A percentile compares a stretch with the other conserved stretches of the same genome.
phyloP scores from a whole-genome alignment of 2,329 filamentous ascomycete species.

The Dactylella cylindrospora region DNA sequence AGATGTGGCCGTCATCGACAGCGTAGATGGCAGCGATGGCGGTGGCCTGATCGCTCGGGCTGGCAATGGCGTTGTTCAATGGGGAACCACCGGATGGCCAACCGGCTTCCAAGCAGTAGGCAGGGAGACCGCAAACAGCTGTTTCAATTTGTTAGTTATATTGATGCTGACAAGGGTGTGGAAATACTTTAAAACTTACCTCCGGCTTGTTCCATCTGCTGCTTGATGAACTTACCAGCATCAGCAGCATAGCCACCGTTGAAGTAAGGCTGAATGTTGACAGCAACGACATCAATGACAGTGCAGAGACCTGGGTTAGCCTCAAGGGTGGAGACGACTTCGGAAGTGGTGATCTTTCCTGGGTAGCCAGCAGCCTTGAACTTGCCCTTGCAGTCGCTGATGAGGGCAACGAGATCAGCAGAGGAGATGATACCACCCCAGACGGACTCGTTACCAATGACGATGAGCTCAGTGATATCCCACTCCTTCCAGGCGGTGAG shows the following conservation, averaged over 20 bases:
- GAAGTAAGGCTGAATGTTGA: constrained; percentile 95
- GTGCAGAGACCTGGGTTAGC: constrained; percentile 67
- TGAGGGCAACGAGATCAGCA: constrained; percentile 67
- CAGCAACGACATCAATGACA: constrained; percentile 74
- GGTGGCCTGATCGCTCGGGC: constrained; percentile 64
- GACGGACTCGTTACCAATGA: constrained; percentile 88
- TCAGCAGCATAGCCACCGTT: constrained; percentile 66
- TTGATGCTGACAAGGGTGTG: not conserved
- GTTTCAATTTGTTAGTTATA: constrained; percentile 24
- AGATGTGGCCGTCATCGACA: constrained; percentile 65
- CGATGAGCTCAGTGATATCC: constrained; percentile 74
- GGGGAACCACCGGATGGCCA: constrained; percentile 73
- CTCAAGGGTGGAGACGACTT: constrained; percentile 78
- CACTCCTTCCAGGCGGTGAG: constrained; percentile 74
- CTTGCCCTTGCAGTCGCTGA: constrained; percentile 65
- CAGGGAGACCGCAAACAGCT: constrained; percentile 68
- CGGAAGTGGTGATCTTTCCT: constrained; percentile 77
- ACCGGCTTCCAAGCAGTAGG: constrained; percentile 84
- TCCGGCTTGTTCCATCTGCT: constrained; percentile 71
- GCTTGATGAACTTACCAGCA: constrained; percentile 74
- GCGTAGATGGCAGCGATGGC: constrained; percentile 72
- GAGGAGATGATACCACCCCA: constrained; percentile 71
- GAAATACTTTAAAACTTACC: constrained; percentile 48
- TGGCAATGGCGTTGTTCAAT: constrained; percentile 74
- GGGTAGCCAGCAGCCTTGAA: constrained; percentile 69